These are phyloP conservation scores for Salvia splendens DNA, from an alignment of 257 asterid species.

Conservation along the genomic window DNA sequence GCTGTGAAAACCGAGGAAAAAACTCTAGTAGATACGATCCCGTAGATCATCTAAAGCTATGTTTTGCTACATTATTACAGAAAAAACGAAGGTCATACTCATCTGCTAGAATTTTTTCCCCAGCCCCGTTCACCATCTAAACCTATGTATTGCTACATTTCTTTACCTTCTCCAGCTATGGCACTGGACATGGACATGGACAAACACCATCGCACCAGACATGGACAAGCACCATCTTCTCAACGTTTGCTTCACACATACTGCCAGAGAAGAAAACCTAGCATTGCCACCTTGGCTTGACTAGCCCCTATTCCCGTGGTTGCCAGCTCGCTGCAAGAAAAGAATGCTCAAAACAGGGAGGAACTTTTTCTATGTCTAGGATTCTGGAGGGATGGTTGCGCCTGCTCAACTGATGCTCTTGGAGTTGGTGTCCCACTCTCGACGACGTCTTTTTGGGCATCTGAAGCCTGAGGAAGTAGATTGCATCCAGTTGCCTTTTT, in stretches of 20 bases:
- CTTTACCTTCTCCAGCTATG: constrained; percentile 19
- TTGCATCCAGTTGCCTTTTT: constrained; percentile 68
- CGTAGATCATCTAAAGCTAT: background rate
- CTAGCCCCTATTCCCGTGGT: constrained; percentile 6
- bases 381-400: constrained; percentile 40
- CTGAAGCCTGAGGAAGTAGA: constrained; percentile 58
- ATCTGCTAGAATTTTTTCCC: constrained; percentile 38
- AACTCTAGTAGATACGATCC: constrained; percentile 28
- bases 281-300: background rate
- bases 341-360: constrained; percentile 48
- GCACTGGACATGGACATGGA: background rate
- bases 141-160: constrained; percentile 13
- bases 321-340: background rate
- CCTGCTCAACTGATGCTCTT: constrained; percentile 62
- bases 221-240: too few relatives aligned
- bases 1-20: constrained; percentile 25
- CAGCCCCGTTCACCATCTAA: constrained; percentile 14
- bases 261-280: background rate
- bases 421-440: constrained; percentile 66
- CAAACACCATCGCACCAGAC: too few relatives aligned
- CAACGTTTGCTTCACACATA: background rate
- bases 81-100: constrained; percentile 2
- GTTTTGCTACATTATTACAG: background rate
- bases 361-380: constrained; percentile 61
- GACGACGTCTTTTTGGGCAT: constrained; percentile 49